A percentile compares a stretch with the other conserved stretches of the same genome.
phyloP scores from a whole-genome alignment of 441 rosid genomes.

The Gossypium gossypioides region DNA sequence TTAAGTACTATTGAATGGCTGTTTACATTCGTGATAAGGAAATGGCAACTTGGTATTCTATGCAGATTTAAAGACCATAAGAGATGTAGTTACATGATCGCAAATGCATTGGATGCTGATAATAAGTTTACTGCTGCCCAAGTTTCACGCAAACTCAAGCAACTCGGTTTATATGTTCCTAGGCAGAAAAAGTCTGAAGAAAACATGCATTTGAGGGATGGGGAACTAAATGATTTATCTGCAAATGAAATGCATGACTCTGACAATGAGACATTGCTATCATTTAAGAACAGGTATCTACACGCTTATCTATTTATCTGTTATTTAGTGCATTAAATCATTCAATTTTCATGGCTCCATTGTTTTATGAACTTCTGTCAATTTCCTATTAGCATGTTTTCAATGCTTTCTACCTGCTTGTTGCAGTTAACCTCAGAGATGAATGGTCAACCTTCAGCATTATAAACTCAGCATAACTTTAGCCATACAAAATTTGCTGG shows the following conservation, averaged over 20 bases:
- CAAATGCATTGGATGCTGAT: constrained; percentile 60
- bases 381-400: neutral
- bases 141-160: constrained; percentile 69
- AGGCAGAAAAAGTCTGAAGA: constrained; percentile 33
- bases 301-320: neutral
- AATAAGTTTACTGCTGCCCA: constrained; percentile 59
- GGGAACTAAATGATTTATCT: constrained; percentile 30
- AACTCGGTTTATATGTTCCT: constrained; percentile 61
- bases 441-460: constrained; percentile 4
- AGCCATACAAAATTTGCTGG: neutral
- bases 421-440: neutral
- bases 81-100: constrained; percentile 74
- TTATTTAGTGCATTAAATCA: neutral
- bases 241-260: constrained; percentile 27
- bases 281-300: constrained; percentile 56
- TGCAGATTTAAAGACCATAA: constrained; percentile 71
- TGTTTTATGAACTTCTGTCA: neutral
- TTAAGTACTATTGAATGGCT: neutral
- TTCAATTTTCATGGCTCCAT: neutral
- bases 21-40: neutral
- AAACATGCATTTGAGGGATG: constrained; percentile 41
- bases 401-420: neutral
- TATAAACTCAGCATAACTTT: neutral
- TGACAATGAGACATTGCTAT: constrained; percentile 60
- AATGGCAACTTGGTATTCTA: constrained; percentile 1